phyloP scores from a whole-genome alignment of 805 yeast genomes.

The Teunomyces panamensis region DNA sequence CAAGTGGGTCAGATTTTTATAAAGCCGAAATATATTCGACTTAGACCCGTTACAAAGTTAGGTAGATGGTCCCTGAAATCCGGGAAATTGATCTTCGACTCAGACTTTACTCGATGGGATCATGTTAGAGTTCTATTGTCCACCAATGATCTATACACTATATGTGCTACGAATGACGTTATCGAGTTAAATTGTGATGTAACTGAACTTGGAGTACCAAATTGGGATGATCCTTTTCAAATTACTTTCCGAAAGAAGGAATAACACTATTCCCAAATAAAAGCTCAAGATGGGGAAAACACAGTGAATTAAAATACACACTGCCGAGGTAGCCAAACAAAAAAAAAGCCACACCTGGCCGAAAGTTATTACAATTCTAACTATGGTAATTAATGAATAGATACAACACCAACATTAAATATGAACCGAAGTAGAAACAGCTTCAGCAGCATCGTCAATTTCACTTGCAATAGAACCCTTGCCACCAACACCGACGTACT shows the following conservation, averaged over 20 bases:
- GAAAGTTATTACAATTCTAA: too few species aligned
- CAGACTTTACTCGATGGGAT: constrained; percentile 10
- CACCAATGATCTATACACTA: constrained; percentile 9
- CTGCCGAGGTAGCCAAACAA: neutral
- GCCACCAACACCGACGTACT: constrained; percentile 27
- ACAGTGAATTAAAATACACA: neutral
- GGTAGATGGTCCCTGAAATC: constrained; percentile 11
- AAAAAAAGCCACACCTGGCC: neutral
- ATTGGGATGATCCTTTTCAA: constrained; percentile 19
- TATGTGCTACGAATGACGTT: constrained; percentile 23
- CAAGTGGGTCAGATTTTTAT: constrained; percentile 19
- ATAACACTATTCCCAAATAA: neutral
- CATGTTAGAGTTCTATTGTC: constrained; percentile 10
- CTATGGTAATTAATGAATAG: too few species aligned
- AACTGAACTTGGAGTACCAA: constrained; percentile 14
- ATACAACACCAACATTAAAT: neutral
- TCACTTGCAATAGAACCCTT: constrained; percentile 34
- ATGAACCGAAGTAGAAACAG: constrained; percentile 24
- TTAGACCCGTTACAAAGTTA: constrained; percentile 10
- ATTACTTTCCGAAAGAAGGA: neutral
- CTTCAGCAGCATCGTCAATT: constrained; percentile 49
- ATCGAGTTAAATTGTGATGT: constrained; percentile 18
- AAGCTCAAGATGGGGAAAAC: neutral
- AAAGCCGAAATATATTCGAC: constrained; percentile 14
- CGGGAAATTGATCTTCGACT: constrained; percentile 8